Evolutionary conservation across 176 grass and related monocot genomes (phyloP), one percentile per base, ranked within the genome.

Genomic region (Otatea glauca): DNA sequence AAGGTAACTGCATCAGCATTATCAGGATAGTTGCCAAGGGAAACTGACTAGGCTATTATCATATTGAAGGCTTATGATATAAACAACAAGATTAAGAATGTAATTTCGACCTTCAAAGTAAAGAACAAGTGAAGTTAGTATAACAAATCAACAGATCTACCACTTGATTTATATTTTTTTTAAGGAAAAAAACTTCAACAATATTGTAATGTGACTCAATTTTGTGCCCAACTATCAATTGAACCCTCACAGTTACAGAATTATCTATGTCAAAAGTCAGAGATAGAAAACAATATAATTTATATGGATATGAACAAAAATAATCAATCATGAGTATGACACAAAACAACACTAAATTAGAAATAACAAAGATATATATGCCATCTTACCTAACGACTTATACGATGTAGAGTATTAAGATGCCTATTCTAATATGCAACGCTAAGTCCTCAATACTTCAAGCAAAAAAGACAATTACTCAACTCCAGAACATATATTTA

Each of bases 1-100:
- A n/a, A n/a, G n/a, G n/a, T n/a, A n/a, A n/a, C n/a, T 70, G 42
- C 7, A 48, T 61, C 41, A 59, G 39, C 74, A 79, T 47, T 58
- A 27, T 24, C 27, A 18, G 48, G 24, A 38, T 49, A 25, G 20
- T 60, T 17, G 29, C 17, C 24, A 61, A 24, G 4, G 10, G 38
- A 61, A 77, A 37, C 20, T 56, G 35, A 21, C 48, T 48, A 58
- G 23, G 50, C 1, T 60, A 58, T 42, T 42, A 42, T 3, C 41
- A 34, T 76, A 29, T 35, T 6, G 11, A 61, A 44, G 18, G 5
- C 44, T 70, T 15, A 34, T 32, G 13, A 72, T 48, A 66, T 9
- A 49, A 37, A 82, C 5, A 49, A 76, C 5, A 49, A 76, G 35
- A 47, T 35, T 56, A 29, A 77, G 23, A 45, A 20, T 21, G 76